Evolutionary conservation across 2,329 filamentous ascomycete genomes (phyloP), one percentile per base, ranked within the genome.

Genomic region (Dactylellina leptospora): DNA sequence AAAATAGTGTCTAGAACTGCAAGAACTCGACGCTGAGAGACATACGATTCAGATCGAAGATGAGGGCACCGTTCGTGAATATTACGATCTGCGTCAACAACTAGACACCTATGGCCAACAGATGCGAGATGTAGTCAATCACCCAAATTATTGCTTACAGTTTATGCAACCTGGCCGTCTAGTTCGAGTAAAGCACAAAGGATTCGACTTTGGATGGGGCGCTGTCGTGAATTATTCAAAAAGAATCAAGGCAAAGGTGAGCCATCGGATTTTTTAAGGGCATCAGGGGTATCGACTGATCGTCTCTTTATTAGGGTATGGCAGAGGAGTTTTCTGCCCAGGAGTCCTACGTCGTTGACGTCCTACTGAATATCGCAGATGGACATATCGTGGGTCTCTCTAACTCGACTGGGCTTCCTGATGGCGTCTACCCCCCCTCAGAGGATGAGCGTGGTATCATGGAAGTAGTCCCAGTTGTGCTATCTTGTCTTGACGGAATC

Each of bases 181-280:
- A 36, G 88, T 99, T 28, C 89, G 90, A 74, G 89, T 99, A 77
- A 93, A 92, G 79, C 88, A 93, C 78, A 85, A 83, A 71, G 88
- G 90, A 23, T 81, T 87, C 74, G 92, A 97, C 79, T 99, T 96
- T 79, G 93, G 93, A 62, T 99, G 95, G 95, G 95, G 95, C 58
- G 90, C 92, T 0, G 87, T 97, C 18, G 86, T 96, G 48, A 90
- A 92, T 77, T 89, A 88, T 76, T 85, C 84, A 0, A 81, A 84
- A 55, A 87, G 91, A 60, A 88, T 86, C 76, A 82, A 85, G 0
- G 84, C 84, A 16, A 92, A 90, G 79, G 85, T 87, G 36, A 1
- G 56, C 51, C 3, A 30, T 44, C 4, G 10, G 42, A n/a, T 23
- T 20, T 8, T 13, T 22, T 16, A 25, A 2, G 4, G 4, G 53